A percentile compares a stretch with the other conserved stretches of the same genome.
Conservation (phyloP, 805 yeast genomes). For the Wickerhamomyces bisporus region DNA sequence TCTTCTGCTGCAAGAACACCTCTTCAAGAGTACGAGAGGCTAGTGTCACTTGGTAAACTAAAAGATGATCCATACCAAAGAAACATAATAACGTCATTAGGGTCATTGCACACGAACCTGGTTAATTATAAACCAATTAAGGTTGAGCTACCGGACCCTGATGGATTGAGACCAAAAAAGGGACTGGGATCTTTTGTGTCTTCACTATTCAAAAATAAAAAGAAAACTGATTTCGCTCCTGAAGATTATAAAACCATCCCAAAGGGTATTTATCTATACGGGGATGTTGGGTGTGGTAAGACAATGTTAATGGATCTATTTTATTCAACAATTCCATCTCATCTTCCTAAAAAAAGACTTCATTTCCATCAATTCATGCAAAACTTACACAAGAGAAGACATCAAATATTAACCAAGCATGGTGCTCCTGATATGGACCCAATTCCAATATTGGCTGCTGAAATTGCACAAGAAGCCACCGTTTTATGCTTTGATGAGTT, state of each 20-base stretch:
- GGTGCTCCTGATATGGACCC: slow-evolving; percentile 71
- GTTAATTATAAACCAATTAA: slow-evolving; percentile 55
- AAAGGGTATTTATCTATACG: slow-evolving; percentile 85
- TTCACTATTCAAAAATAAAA: slow-evolving; percentile 26
- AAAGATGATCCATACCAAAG: slow-evolving; percentile 80
- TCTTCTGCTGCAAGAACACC: slow-evolving; percentile 31
- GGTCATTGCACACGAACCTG: slow-evolving; percentile 53
- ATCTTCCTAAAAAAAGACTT: slow-evolving; percentile 71
- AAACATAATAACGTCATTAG: slow-evolving; percentile 57
- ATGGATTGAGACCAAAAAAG: slow-evolving; percentile 44
- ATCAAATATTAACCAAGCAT: slow-evolving; percentile 61
- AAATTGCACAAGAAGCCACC: slow-evolving; percentile 69
- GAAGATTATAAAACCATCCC: slow-evolving; percentile 44
- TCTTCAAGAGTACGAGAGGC: slow-evolving; percentile 43
- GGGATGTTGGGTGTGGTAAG: slow-evolving; percentile 98
- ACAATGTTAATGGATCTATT: slow-evolving; percentile 98
- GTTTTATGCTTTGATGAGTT: slow-evolving; percentile 94
- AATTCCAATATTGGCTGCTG: slow-evolving; percentile 78
- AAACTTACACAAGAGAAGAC: slow-evolving; percentile 79
- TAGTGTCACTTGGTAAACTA: slow-evolving; percentile 45
- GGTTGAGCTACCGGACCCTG: slow-evolving; percentile 47
- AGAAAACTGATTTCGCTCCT: slow-evolving; percentile 7
- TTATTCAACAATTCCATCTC: slow-evolving; percentile 74
- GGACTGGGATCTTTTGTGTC: slow-evolving; percentile 34
- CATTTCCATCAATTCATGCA: slow-evolving; percentile 99